phyloP scores from a whole-genome alignment of 208 protist genomes.

The Leishmania braziliensis region DNA sequence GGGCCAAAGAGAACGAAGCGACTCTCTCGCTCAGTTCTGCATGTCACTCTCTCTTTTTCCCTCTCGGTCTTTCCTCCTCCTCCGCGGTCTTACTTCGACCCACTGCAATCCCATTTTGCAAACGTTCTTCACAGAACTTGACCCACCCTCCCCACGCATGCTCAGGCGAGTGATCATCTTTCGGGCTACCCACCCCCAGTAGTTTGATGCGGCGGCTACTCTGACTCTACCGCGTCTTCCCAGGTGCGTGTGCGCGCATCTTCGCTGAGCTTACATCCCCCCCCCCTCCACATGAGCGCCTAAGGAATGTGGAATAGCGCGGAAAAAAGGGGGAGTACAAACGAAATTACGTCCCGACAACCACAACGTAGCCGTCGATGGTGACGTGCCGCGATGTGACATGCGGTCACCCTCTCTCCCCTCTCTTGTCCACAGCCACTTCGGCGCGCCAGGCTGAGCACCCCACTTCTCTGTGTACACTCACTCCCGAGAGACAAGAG shows the following conservation, averaged over 20 bases:
- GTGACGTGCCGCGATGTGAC: not conserved
- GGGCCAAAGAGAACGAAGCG: not conserved
- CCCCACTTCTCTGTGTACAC: not conserved
- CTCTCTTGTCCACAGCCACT: not conserved
- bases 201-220: not conserved
- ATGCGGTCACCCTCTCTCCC: not conserved
- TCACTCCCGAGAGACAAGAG: not conserved
- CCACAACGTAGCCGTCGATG: not conserved
- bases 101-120: not conserved
- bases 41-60: not conserved
- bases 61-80: not conserved
- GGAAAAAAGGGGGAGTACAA: not conserved
- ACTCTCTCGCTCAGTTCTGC: not conserved
- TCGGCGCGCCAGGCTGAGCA: not conserved
- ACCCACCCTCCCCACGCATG: not conserved
- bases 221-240: not conserved
- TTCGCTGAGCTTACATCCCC: not conserved
- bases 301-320: not conserved
- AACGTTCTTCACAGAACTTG: not conserved
- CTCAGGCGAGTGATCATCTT: not conserved
- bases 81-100: not conserved
- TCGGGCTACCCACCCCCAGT: not conserved
- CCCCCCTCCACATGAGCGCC: not conserved
- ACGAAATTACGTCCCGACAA: not conserved
- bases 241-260: too few relatives aligned